Evolutionary conservation across 2,329 filamentous ascomycete species (phyloP), one percentile per base, ranked within the genome.

Genomic region (Balansia obtecta): DNA sequence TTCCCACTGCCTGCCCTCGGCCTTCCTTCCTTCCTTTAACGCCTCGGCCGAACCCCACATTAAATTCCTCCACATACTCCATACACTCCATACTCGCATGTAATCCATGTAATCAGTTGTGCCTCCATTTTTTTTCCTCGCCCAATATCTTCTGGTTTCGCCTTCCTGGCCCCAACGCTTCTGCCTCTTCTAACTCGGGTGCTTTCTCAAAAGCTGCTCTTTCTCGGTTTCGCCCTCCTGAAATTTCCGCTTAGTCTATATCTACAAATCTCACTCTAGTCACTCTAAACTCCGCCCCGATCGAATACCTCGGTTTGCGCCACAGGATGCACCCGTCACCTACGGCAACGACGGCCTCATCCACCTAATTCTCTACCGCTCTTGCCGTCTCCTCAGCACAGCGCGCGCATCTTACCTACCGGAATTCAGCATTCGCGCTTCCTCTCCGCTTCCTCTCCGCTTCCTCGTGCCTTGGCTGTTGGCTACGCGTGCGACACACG

Each of bases 261-360:
- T 27, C 27, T 7, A 8, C 27, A 27, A 27, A 27, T 4, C 27
- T 27, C 27, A 27, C 5, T 27, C 27, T 27, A 6, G 2, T 33
- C 37, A 13, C 34, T 22, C n/a, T 20, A 15, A 18, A 39, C 33
- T 16, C 27, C 43, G 13, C 40, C 15, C 3, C 27, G 33, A 45
- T 45, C 39, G 44, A 33, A 27, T 38, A 20, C 30, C 34, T 45
- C 39, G 40, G 33, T 47, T 39, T 47, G 33, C 45, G 45, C 45
- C 32, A 33, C 45, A 42, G 22, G 34, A 48, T 48, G 50, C 27
- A 40, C 40, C 13, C 46, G 41, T 33, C 45, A 32, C 40, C 45
- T 15, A 33, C 20, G 5, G 18, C 22, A 18, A 48, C 39, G n/a
- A 37, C 15, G 38, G 33, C 22, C n/a, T 27, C 37, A 10, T 45